Conservation (phyloP, 768 basidiomycete genomes). For the Collybiopsis confluens region DNA sequence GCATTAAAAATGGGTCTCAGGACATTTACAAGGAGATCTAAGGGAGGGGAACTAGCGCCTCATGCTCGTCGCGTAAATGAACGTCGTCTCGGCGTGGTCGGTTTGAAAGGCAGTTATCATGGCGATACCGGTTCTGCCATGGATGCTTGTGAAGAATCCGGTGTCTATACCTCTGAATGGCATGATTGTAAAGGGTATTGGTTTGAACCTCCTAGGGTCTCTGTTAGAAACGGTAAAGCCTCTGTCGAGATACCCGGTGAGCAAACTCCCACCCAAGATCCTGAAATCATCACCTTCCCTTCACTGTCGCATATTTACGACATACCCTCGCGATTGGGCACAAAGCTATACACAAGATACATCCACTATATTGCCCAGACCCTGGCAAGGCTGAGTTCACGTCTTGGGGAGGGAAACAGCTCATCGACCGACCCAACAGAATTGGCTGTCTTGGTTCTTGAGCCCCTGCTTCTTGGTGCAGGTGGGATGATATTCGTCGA, state of each 20-base stretch:
- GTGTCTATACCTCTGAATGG: slow-evolving; percentile 95
- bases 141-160: slow-evolving; percentile 87
- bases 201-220: slow-evolving; percentile 85
- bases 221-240: slow-evolving; percentile 56
- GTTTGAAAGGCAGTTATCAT: slow-evolving; percentile 91
- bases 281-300: slow-evolving; percentile 17
- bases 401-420: neutral
- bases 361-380: slow-evolving; percentile 49
- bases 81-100: slow-evolving; percentile 70
- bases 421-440: slow-evolving; percentile 18
- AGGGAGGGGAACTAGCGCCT: slow-evolving; percentile 13
- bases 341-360: slow-evolving; percentile 64
- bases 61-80: slow-evolving; percentile 20
- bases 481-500: slow-evolving; percentile 98
- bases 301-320: slow-evolving; percentile 67
- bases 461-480: slow-evolving; percentile 91
- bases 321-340: slow-evolving; percentile 52
- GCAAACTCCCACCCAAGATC: slow-evolving; percentile 31
- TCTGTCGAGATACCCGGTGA: slow-evolving; percentile 46
- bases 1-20: slow-evolving; percentile 95
- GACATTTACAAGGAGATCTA: slow-evolving; percentile 45
- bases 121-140: slow-evolving; percentile 97
- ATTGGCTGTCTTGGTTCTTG: slow-evolving; percentile 78
- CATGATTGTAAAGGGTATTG: slow-evolving; percentile 89
- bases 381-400: neutral